Conservation (phyloP, 495 filamentous ascomycete species). For the Xylaria bambusicola region DNA sequence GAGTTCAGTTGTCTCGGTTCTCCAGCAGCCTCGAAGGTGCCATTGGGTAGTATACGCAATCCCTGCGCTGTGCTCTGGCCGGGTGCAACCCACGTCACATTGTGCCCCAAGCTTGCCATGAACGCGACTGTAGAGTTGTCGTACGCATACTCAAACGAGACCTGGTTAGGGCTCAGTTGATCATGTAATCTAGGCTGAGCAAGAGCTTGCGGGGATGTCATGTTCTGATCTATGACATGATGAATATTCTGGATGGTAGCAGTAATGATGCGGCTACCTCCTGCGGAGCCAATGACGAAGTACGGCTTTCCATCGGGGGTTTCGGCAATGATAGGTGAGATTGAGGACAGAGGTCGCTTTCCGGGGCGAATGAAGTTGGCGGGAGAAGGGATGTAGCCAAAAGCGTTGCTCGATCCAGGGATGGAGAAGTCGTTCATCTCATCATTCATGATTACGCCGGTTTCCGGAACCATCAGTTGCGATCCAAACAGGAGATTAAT, state of each 20-base stretch:
- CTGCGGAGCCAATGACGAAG: constrained; percentile 74
- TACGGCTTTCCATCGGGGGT: constrained; percentile 65
- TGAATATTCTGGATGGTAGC: constrained; percentile 76
- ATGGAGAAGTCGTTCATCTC: constrained; percentile 96
- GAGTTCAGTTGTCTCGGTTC: constrained; percentile 77
- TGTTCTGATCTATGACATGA: constrained; percentile 66
- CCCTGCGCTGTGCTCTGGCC: constrained; percentile 71
- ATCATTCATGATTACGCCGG: constrained; percentile 83
- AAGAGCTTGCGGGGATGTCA: constrained; percentile 62
- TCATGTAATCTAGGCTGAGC: constrained; percentile 75
- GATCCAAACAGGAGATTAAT: constrained; percentile 79
- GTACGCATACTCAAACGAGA: constrained; percentile 70
- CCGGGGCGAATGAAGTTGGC: constrained; percentile 79
- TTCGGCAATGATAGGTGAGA: constrained; percentile 76
- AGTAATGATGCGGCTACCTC: constrained; percentile 87
- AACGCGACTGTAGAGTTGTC: constrained; percentile 66
- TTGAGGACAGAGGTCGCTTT: constrained; percentile 80
- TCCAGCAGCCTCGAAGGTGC: constrained; percentile 59
- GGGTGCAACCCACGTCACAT: constrained; percentile 69
- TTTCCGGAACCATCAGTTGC: constrained; percentile 73
- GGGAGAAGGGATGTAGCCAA: constrained; percentile 77
- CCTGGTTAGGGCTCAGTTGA: constrained; percentile 72
- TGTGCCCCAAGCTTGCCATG: constrained; percentile 66
- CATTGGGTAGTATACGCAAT: constrained; percentile 66
- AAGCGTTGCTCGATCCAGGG: constrained; percentile 71